Evolutionary conservation across 192 early-diverging fungal species (phyloP).

Genomic region (Coemansia sp.): DNA sequence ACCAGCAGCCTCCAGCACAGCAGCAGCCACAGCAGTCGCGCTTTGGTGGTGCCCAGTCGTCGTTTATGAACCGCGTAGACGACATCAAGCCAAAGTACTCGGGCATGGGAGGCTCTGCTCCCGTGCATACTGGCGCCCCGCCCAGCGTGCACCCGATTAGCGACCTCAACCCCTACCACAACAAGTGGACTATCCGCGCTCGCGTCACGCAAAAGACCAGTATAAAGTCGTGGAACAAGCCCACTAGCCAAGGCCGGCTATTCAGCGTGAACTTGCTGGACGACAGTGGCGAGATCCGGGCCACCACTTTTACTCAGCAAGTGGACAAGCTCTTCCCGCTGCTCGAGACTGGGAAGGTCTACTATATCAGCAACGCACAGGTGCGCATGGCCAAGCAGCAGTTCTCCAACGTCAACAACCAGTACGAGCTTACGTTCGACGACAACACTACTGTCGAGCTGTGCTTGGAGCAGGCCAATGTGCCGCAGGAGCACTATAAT

Average conservation of each 20-base stretch:
- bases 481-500: constrained; percentile 58
- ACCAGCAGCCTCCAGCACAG: constrained; percentile 19
- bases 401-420: constrained; percentile 77
- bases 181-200: constrained; percentile 94
- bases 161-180: constrained; percentile 84
- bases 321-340: constrained; percentile 76
- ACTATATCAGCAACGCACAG: constrained; percentile 78
- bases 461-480: constrained; percentile 41
- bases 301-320: constrained; percentile 89
- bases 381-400: constrained; percentile 84
- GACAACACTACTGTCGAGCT: constrained; percentile 62
- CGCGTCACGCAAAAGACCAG: constrained; percentile 83
- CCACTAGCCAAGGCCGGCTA: constrained; percentile 74
- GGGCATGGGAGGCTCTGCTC: constrained; percentile 17
- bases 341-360: constrained; percentile 78
- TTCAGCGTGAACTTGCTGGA: constrained; percentile 90
- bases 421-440: constrained; percentile 91
- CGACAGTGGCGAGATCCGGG: constrained; percentile 89
- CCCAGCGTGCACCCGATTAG: constrained; percentile 59
- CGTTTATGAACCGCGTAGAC: constrained; percentile 46
- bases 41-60: constrained; percentile 10
- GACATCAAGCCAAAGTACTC: constrained; percentile 26
- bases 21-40: constrained; percentile 19
- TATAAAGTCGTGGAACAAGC: constrained; percentile 80
- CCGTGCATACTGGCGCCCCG: constrained; percentile 39